phyloP scores from a whole-genome alignment of 2,329 filamentous ascomycete genomes.

The Ascochyta rabiei region DNA sequence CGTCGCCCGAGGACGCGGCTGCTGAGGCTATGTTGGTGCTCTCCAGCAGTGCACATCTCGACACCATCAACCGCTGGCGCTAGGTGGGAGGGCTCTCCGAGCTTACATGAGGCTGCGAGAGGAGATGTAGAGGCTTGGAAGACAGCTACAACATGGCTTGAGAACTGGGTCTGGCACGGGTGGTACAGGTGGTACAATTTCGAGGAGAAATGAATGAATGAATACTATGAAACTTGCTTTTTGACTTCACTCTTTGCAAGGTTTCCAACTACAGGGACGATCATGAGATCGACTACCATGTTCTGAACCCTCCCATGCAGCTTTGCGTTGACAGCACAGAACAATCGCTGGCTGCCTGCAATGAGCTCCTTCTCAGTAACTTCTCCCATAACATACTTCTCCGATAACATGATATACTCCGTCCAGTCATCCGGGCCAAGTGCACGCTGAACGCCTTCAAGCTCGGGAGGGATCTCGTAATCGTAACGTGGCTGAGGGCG shows the following conservation, averaged over 20 bases:
- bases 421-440: conserved; percentile 24
- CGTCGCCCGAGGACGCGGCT: too few relatives aligned
- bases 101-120: not conserved
- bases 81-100: not conserved
- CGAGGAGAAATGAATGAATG: not conserved
- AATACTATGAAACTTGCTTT: not conserved
- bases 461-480: conserved; percentile 14
- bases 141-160: not conserved
- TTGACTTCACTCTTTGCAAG: conserved; percentile 3
- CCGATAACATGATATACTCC: conserved; percentile 19
- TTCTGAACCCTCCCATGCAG: not conserved
- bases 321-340: conserved; percentile 3
- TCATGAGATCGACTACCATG: not conserved
- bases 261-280: not conserved
- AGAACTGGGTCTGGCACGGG: not conserved
- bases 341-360: conserved; percentile 5
- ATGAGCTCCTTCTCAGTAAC: conserved; percentile 11
- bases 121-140: not conserved
- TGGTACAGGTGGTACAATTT: not conserved
- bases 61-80: too few relatives aligned
- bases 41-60: not conserved
- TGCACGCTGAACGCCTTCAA: conserved; percentile 18
- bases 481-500: conserved; percentile 1
- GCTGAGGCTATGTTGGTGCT: not conserved
- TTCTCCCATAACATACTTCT: conserved; percentile 11